Base-by-base conservation (phyloP, 2,329 filamentous ascomycete genomes). In the Pochonia chlamydosporia region DNA sequence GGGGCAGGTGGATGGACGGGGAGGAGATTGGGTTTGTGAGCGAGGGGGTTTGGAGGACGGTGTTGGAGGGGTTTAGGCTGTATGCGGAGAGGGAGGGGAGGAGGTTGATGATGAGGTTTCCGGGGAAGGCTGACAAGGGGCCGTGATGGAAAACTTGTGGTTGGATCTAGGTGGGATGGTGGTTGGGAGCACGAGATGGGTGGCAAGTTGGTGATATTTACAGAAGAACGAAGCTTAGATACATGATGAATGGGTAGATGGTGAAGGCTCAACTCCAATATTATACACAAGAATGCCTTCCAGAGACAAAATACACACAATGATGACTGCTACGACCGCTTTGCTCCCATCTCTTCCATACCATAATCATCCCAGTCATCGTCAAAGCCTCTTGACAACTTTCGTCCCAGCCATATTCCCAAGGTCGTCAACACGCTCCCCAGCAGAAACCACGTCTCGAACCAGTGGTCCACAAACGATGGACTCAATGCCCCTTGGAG, bases 361-460 rank as follows among this genome's bases (percentile, higher is more conserved):
- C 75, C 75, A 57, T 77, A 69, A 60, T 81, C 76, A 56, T 82
- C 78, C 71, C 74, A 81, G 49, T 82, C 81, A 41, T 84, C 80
- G 52, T 73, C 50, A 6, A n/a, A 43, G 9, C 40, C 73, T 3
- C 68, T 66, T 9, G 66, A 69, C 2, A 89, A 69, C 60, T 80
- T 83, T 51, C 81, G 75, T 1, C 86, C 85, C 4, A 90, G 62
- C 75, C 85, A 87, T 20, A 95, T 82, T 0, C 87, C 88, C n/a
- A 78, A 59, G 1, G 76, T 82, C 1, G 89, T 93, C 11, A 76
- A 59, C 1, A 73, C 69, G 52, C 83, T 85, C 5, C 85, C 84
- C 3, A 82, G 62, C 47, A 95, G 65, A 63, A 95, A 95, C 84
- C 89, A 92, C 7, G 81, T 83, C 63, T 95, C 89, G 56, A 95